phyloP scores from a whole-genome alignment of 768 basidiomycete genomes.

The Podaxis sp. region DNA sequence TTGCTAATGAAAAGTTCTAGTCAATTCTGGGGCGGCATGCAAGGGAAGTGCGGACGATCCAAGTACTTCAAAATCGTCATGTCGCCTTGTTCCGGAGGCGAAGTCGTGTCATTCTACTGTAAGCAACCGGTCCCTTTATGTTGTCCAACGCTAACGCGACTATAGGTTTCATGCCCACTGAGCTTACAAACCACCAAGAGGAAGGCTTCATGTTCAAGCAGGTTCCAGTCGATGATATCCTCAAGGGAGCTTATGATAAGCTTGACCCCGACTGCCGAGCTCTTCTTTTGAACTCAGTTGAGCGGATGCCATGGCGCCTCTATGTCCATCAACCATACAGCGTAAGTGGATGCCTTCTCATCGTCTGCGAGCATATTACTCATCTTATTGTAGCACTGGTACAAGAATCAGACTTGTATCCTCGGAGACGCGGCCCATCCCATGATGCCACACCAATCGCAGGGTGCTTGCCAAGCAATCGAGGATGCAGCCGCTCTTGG shows the following conservation, averaged over 20 bases:
- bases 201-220: slow-evolving; percentile 28
- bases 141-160: neutral
- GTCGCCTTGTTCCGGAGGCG: slow-evolving; percentile 25
- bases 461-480: slow-evolving; percentile 27
- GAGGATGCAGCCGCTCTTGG: slow-evolving; percentile 30
- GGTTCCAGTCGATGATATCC: slow-evolving; percentile 25
- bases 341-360: slow-evolving; percentile 11
- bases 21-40: slow-evolving; percentile 29
- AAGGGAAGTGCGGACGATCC: slow-evolving; percentile 22
- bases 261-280: slow-evolving; percentile 27
- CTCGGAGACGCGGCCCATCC: slow-evolving; percentile 26
- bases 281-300: slow-evolving; percentile 23
- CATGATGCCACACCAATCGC: slow-evolving; percentile 28
- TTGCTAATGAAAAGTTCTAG: slow-evolving; percentile 9
- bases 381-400: slow-evolving; percentile 19
- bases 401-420: slow-evolving; percentile 22
- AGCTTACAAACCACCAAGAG: slow-evolving; percentile 27
- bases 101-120: slow-evolving; percentile 29
- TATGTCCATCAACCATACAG: slow-evolving; percentile 28
- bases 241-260: slow-evolving; percentile 23
- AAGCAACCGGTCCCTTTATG: neutral
- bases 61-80: slow-evolving; percentile 32
- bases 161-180: slow-evolving; percentile 29
- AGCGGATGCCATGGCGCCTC: slow-evolving; percentile 30
- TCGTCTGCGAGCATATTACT: neutral